A percentile compares a stretch with the other conserved stretches of the same genome.
These are phyloP conservation scores for Myxozyma melibiosi DNA, from an alignment of 805 yeast species.

Conservation along the genomic window DNA sequence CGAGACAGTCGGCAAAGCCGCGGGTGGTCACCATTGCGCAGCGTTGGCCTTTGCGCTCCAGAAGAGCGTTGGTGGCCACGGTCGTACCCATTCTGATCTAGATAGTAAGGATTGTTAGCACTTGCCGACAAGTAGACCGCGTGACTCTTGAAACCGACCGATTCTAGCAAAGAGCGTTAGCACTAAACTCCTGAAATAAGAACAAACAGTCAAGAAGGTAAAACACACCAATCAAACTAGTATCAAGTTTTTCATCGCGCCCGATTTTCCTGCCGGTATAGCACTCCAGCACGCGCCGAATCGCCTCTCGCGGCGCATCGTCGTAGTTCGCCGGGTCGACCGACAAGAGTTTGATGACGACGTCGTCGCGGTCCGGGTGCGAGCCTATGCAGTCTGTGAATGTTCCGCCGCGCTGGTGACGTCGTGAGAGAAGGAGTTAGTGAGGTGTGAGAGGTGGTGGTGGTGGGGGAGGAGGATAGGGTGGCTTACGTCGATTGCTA, in stretches of 20 bases:
- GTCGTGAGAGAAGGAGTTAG: not conserved
- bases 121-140: not conserved
- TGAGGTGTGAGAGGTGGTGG: not conserved
- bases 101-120: slow-evolving; percentile 36
- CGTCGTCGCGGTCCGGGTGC: slow-evolving; percentile 51
- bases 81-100: slow-evolving; percentile 89
- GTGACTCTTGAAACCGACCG: slow-evolving; percentile 11
- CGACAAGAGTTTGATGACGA: slow-evolving; percentile 75
- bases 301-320: slow-evolving; percentile 94
- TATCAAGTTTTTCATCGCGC: slow-evolving; percentile 60
- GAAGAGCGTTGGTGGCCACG: slow-evolving; percentile 91
- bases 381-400: slow-evolving; percentile 76
- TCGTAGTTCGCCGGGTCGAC: slow-evolving; percentile 85
- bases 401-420: slow-evolving; percentile 72
- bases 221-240: slow-evolving; percentile 45
- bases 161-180: slow-evolving; percentile 6
- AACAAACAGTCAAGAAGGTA: not conserved
- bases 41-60: slow-evolving; percentile 88
- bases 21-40: slow-evolving; percentile 85
- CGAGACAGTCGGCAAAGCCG: slow-evolving; percentile 81
- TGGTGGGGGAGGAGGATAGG: not conserved
- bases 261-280: slow-evolving; percentile 59
- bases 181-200: not conserved
- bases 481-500: slow-evolving; percentile 29
- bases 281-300: slow-evolving; percentile 70